phyloP scores from a whole-genome alignment of 2,329 filamentous ascomycete genomes.

The Coniochaeta sp. region DNA sequence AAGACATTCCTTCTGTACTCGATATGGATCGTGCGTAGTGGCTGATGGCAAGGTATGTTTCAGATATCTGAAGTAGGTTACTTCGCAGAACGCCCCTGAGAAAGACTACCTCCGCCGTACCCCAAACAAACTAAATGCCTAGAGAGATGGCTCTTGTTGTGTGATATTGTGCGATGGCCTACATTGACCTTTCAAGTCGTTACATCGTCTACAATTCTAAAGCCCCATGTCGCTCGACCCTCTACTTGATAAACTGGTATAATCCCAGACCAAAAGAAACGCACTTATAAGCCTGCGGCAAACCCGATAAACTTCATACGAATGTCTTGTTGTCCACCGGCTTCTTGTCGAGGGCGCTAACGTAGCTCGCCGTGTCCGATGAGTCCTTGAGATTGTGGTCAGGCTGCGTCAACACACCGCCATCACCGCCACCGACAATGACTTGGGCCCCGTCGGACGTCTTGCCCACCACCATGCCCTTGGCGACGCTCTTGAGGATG shows the following conservation, averaged over 20 bases:
- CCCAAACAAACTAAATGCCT: background rate
- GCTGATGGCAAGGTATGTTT: too few species aligned
- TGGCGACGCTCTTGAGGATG: constrained; percentile 89
- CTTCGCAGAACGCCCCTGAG: too few species aligned
- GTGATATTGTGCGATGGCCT: background rate
- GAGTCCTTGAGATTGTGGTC: constrained; percentile 11
- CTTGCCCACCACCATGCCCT: constrained; percentile 86
- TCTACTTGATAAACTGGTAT: background rate
- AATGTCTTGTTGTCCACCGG: constrained; percentile 8
- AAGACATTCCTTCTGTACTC: background rate
- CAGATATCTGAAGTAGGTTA: too few species aligned
- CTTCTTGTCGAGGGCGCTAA: background rate
- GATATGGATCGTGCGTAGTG: too few species aligned
- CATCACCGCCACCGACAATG: constrained; percentile 59
- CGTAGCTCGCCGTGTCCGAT: constrained; percentile 15
- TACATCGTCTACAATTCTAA: background rate
- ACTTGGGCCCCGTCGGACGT: constrained; percentile 68
- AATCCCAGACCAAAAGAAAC: background rate
- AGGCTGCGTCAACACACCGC: constrained; percentile 14
- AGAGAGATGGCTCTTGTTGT: background rate
- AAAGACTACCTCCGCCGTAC: background rate
- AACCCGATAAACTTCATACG: background rate
- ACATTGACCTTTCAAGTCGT: background rate
- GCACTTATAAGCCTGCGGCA: background rate
- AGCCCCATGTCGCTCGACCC: background rate